Percentiles rank a stretch among this genome's conserved stretches.
phyloP scores from a whole-genome alignment of 495 filamentous ascomycete species.

The Aspergillus sparsus region DNA sequence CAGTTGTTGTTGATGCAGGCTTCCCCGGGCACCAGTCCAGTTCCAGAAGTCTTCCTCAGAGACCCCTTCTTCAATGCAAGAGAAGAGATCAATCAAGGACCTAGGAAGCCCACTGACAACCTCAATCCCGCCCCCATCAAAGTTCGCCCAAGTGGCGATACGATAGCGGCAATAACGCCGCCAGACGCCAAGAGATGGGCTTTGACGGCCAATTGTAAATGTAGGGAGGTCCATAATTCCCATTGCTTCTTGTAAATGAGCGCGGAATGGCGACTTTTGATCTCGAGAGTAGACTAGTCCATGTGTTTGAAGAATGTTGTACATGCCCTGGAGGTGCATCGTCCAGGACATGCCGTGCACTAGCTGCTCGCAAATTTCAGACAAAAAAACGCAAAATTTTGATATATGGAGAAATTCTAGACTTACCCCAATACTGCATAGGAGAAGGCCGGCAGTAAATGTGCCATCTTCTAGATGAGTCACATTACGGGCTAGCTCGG shows the following conservation, averaged over 20 bases:
- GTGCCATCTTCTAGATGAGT: constrained; percentile 34
- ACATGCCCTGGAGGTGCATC: constrained; percentile 43
- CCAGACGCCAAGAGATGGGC: constrained; percentile 35
- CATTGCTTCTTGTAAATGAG: constrained; percentile 41
- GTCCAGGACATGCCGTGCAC: constrained; percentile 42
- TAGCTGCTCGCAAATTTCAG: constrained; percentile 21
- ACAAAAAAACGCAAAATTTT: neutral
- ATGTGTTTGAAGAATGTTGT: constrained; percentile 34
- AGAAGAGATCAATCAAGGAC: constrained; percentile 35
- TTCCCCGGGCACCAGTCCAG: constrained; percentile 36
- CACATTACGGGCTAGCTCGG: constrained; percentile 31
- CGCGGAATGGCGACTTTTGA: constrained; percentile 24
- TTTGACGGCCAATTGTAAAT: constrained; percentile 34
- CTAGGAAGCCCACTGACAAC: constrained; percentile 38
- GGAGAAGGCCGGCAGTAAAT: constrained; percentile 36
- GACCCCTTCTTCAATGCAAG: constrained; percentile 29
- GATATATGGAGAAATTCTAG: neutral
- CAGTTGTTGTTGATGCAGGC: constrained; percentile 34
- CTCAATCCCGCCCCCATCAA: constrained; percentile 23
- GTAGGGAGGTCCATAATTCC: constrained; percentile 40
- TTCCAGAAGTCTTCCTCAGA: constrained; percentile 39
- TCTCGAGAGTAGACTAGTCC: constrained; percentile 12
- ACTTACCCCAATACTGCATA: constrained; percentile 43
- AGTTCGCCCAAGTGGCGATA: constrained; percentile 11
- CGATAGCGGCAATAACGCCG: constrained; percentile 30